Evolutionary conservation across 2,329 filamentous ascomycete genomes (phyloP).

Genomic region (Mycosphaerelloides madeirae): DNA sequence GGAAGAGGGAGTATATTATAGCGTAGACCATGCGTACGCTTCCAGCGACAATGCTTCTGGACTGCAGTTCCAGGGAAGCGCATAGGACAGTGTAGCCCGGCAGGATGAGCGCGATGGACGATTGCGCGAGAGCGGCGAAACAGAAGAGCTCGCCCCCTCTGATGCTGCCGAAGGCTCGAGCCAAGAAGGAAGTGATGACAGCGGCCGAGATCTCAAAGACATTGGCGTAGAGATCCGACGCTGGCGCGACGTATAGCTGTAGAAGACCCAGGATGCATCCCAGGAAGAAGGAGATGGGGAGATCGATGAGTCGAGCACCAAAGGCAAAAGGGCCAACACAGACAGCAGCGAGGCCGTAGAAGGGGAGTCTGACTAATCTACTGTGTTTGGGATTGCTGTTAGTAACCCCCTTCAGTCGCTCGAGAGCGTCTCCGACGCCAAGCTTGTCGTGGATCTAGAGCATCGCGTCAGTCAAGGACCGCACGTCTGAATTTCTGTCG

Average conservation of each 20-base stretch:
- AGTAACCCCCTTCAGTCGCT: constrained; percentile 59
- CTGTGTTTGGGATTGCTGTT: constrained; percentile 52
- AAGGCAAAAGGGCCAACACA: constrained; percentile 78
- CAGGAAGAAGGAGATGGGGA: constrained; percentile 71
- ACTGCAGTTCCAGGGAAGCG: constrained; percentile 47
- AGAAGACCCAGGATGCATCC: constrained; percentile 69
- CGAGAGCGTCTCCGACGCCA: constrained; percentile 64
- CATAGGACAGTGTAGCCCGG: constrained; percentile 50
- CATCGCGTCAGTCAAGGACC: too few species aligned
- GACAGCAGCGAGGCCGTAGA: constrained; percentile 72
- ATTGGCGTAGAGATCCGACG: constrained; percentile 62
- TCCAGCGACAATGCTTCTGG: constrained; percentile 45
- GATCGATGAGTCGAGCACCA: constrained; percentile 67
- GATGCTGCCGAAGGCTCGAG: constrained; percentile 48
- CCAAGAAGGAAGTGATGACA: constrained; percentile 47
- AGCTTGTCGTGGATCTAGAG: constrained; percentile 71
- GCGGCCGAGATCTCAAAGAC: constrained; percentile 49
- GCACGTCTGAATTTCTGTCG: too few species aligned
- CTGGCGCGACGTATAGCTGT: constrained; percentile 69
- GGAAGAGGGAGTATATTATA: constrained; percentile 50
- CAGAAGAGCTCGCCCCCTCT: constrained; percentile 41
- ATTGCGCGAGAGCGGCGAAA: constrained; percentile 49
- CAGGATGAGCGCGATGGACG: constrained; percentile 47
- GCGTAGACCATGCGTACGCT: constrained; percentile 51
- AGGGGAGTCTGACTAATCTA: constrained; percentile 49